Conservation (phyloP, 768 basidiomycete genomes). For the Cantharellus anzutake region DNA sequence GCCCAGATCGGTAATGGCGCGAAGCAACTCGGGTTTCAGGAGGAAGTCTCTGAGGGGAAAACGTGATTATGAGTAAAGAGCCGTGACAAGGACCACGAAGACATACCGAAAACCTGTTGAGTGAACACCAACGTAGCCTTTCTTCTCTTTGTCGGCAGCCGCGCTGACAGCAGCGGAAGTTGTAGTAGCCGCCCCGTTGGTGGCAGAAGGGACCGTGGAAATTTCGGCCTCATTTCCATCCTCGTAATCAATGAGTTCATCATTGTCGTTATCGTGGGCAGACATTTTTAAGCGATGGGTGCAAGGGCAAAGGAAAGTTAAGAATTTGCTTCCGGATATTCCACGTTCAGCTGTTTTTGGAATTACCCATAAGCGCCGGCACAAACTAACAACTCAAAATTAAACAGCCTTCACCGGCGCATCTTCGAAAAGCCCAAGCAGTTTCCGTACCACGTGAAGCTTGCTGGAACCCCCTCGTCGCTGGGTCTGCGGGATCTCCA, state of each 20-base stretch:
- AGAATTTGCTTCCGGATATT: background rate
- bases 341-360: no score
- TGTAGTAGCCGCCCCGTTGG: constrained; percentile 31
- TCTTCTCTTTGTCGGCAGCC: constrained; percentile 62
- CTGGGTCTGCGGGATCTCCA: no score
- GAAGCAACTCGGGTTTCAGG: constrained; percentile 88
- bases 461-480: no score
- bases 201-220: constrained; percentile 29
- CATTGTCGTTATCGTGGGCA: constrained; percentile 33
- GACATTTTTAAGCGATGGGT: background rate
- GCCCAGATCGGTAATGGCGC: constrained; percentile 97
- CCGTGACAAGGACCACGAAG: background rate
- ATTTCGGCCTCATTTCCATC: constrained; percentile 69
- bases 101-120: constrained; percentile 95
- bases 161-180: constrained; percentile 28
- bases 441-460: no score
- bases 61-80: background rate
- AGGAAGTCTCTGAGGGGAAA: constrained; percentile 64
- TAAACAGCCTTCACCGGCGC: no score
- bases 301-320: background rate
- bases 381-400: no score
- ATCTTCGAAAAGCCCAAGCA: no score
- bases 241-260: constrained; percentile 89
- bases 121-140: constrained; percentile 98
- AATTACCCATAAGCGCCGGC: no score